Percentiles rank a stretch among this genome's conserved stretches.
phyloP scores from a whole-genome alignment of 1,284 basidiomycete species.

The Phlebopus sp. region DNA sequence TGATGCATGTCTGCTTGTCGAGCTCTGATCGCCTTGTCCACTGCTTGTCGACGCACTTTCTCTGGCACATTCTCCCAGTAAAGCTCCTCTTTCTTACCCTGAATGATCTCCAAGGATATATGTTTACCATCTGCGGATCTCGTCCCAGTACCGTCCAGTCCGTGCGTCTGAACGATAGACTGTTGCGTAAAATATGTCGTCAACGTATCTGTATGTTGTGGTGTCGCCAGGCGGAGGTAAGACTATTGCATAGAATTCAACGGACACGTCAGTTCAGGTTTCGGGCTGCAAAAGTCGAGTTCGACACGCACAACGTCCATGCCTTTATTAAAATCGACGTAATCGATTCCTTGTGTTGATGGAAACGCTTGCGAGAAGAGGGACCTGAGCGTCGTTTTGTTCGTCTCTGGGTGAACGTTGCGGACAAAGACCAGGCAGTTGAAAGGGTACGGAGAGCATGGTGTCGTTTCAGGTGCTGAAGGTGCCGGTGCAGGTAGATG shows the following conservation, averaged over 20 bases:
- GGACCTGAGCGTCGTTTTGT: slow-evolving; percentile 70
- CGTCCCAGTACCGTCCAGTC: slow-evolving; percentile 46
- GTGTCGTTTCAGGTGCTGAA: slow-evolving; percentile 21
- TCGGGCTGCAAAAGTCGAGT: slow-evolving; percentile 5
- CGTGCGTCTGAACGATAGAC: slow-evolving; percentile 41
- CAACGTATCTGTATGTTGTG: slow-evolving; percentile 45
- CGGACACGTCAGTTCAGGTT: not conserved
- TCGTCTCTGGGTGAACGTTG: slow-evolving; percentile 67
- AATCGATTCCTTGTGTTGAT: slow-evolving; percentile 46
- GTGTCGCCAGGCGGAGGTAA: slow-evolving; percentile 63
- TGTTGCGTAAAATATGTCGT: slow-evolving; percentile 42
- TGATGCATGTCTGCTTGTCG: not conserved
- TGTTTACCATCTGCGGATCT: slow-evolving; percentile 20
- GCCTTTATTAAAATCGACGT: slow-evolving; percentile 76
- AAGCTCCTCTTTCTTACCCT: slow-evolving; percentile 60
- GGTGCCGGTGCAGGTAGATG: no score
- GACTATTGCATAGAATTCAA: slow-evolving; percentile 53
- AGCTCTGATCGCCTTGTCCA: slow-evolving; percentile 40
- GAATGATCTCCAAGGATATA: slow-evolving; percentile 53
- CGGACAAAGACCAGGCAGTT: slow-evolving; percentile 68
- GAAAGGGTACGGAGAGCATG: slow-evolving; percentile 49
- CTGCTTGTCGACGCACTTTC: slow-evolving; percentile 61
- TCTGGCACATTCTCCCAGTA: slow-evolving; percentile 79
- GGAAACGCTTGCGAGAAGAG: slow-evolving; percentile 50
- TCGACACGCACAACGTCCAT: slow-evolving; percentile 56